phyloP scores from a whole-genome alignment of 1,139 yeast genomes.

The Lodderomyces pseudojiufengensis region DNA sequence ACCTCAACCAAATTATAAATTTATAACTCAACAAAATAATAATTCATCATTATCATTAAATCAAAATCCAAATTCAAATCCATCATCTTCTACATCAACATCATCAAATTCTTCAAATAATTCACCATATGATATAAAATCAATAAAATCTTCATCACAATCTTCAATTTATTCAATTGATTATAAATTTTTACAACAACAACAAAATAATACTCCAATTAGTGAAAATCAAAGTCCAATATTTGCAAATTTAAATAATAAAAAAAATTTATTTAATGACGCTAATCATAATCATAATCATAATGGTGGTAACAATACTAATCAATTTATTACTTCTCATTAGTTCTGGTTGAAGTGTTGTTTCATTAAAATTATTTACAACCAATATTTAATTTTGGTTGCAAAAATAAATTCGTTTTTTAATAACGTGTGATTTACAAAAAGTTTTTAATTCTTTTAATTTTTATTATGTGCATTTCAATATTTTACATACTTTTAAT shows the following conservation, averaged over 20 bases:
- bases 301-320: too few relatives aligned
- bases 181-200: conserved; percentile 6
- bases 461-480: too few relatives aligned
- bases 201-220: conserved; percentile 8
- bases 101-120: background rate
- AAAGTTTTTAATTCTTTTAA: too few relatives aligned
- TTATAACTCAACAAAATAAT: background rate
- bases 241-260: background rate
- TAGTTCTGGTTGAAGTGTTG: too few relatives aligned
- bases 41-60: background rate
- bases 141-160: background rate
- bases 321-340: too few relatives aligned
- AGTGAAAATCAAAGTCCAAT: conserved; percentile 13
- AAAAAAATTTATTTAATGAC: too few relatives aligned
- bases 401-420: too few relatives aligned
- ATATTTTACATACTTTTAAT: too few relatives aligned
- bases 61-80: background rate
- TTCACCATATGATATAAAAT: background rate
- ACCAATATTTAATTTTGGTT: too few relatives aligned
- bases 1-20: background rate
- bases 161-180: conserved; percentile 1
- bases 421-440: too few relatives aligned
- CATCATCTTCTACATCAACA: background rate
- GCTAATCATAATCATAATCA: too few relatives aligned
- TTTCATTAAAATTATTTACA: too few relatives aligned